Percentiles rank a stretch among this genome's conserved stretches.
phyloP scores from a whole-genome alignment of 1,284 basidiomycete genomes.

The Puccinia sorghi region DNA sequence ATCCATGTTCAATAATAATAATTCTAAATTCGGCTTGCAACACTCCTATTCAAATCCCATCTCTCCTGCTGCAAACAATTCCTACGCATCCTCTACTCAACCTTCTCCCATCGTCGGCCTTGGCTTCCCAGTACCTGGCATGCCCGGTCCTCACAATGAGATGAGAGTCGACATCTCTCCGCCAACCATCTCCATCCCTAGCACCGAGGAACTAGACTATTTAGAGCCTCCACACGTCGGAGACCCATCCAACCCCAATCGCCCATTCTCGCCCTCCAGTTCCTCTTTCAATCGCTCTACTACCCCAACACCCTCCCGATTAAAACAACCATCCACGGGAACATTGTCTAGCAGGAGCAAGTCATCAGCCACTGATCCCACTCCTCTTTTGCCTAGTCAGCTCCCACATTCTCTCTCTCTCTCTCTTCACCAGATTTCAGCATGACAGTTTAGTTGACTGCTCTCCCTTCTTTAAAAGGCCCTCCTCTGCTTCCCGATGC shows the following conservation, averaged over 20 bases:
- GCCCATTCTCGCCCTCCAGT: slow-evolving; percentile 38
- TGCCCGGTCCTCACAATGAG: background rate
- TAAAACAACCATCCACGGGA: background rate
- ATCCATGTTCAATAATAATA: background rate
- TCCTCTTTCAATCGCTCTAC: slow-evolving; percentile 28
- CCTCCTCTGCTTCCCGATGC: slow-evolving; percentile 1
- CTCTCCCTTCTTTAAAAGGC: background rate
- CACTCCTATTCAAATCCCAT: slow-evolving; percentile 17
- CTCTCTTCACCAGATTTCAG: background rate
- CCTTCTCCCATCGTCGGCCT: slow-evolving; percentile 37
- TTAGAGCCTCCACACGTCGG: slow-evolving; percentile 9
- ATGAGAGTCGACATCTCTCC: slow-evolving; percentile 10
- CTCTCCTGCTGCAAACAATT: background rate
- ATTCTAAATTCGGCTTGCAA: slow-evolving; percentile 9
- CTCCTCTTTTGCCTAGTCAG: slow-evolving; percentile 14
- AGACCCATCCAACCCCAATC: slow-evolving; percentile 25
- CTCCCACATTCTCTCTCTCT: background rate
- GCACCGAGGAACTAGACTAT: slow-evolving; percentile 26
- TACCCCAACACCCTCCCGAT: slow-evolving; percentile 32
- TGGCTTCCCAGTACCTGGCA: slow-evolving; percentile 37
- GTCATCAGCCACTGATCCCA: background rate
- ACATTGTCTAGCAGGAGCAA: slow-evolving; percentile 3
- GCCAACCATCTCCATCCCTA: slow-evolving; percentile 45
- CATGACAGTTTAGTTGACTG: background rate
- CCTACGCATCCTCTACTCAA: background rate